Percentiles rank a stretch among this genome's conserved stretches.
Evolutionary conservation across 1,284 basidiomycete genomes (phyloP).

Genomic region (Psilocybe mexicana): DNA sequence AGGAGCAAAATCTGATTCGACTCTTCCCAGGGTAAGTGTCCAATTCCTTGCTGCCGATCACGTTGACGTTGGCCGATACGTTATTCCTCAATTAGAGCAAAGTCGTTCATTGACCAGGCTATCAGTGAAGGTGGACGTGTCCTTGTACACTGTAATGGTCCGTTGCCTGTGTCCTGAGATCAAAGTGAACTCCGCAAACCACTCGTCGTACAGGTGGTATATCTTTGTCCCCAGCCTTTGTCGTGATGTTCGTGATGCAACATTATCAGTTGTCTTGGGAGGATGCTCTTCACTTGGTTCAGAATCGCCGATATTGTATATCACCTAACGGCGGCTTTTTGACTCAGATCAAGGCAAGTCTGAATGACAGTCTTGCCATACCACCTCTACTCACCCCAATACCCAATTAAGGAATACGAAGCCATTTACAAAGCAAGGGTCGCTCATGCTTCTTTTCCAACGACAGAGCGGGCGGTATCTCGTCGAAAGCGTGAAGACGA

Average conservation of each 20-base stretch:
- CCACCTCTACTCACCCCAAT: not conserved
- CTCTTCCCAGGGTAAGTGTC: constrained; percentile 71
- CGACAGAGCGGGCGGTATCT: constrained; percentile 40
- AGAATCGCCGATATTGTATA: constrained; percentile 89
- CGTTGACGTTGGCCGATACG: not conserved
- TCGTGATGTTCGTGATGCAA: constrained; percentile 92
- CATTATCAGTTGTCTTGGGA: constrained; percentile 80
- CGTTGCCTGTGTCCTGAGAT: constrained; percentile 22
- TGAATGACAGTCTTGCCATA: not conserved
- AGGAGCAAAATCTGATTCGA: constrained; percentile 87
- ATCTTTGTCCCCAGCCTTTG: constrained; percentile 83
- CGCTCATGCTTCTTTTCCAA: constrained; percentile 62
- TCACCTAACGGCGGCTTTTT: constrained; percentile 86
- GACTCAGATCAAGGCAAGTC: constrained; percentile 78
- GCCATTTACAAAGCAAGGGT: constrained; percentile 80
- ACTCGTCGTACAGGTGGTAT: constrained; percentile 68
- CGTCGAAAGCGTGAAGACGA: constrained; percentile 69
- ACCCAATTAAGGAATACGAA: constrained; percentile 72
- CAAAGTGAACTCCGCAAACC: not conserved
- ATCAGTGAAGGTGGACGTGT: constrained; percentile 71
- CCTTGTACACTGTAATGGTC: constrained; percentile 90
- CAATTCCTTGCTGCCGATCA: not conserved
- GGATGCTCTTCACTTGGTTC: constrained; percentile 81
- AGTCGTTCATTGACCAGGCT: constrained; percentile 74
- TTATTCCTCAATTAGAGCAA: constrained; percentile 51